A percentile compares a stretch with the other conserved stretches of the same genome.
Evolutionary conservation across 2,329 filamentous ascomycete species (phyloP).

Genomic region (Mollisia scopiformis): DNA sequence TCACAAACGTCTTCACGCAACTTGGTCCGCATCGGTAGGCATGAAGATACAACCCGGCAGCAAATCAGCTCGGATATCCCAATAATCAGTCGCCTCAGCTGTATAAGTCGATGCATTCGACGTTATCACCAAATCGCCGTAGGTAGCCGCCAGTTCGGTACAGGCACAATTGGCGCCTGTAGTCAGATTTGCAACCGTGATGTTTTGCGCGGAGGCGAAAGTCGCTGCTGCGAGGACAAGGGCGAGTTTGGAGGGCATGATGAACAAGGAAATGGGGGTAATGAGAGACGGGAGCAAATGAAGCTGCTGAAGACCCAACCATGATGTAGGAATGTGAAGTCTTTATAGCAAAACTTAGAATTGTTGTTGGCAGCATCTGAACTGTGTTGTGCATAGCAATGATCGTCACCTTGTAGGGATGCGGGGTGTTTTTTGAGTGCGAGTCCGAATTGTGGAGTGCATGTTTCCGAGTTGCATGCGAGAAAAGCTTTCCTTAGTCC

Average conservation of each 20-base stretch:
- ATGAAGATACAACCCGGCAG: constrained; percentile 37
- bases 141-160: constrained; percentile 4
- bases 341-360: neutral
- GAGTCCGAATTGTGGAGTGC: too few relatives aligned
- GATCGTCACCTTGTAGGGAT: too few relatives aligned
- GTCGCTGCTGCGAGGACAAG: neutral
- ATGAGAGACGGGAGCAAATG: neutral
- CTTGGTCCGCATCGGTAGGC: constrained; percentile 29
- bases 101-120: constrained; percentile 28
- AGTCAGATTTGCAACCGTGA: neutral
- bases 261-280: neutral
- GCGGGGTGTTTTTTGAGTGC: too few relatives aligned
- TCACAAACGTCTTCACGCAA: constrained; percentile 33
- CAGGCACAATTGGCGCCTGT: constrained; percentile 16
- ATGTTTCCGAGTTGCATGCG: too few relatives aligned
- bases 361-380: too few relatives aligned
- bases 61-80: constrained; percentile 33
- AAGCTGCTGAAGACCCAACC: neutral
- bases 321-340: neutral
- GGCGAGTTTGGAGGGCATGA: neutral
- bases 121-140: neutral
- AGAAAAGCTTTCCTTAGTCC: too few relatives aligned
- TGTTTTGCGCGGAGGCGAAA: neutral
- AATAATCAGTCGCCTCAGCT: constrained; percentile 30
- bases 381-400: too few relatives aligned